Conservation (phyloP, 208 protist genomes). For the Leishmania lainsoni region DNA sequence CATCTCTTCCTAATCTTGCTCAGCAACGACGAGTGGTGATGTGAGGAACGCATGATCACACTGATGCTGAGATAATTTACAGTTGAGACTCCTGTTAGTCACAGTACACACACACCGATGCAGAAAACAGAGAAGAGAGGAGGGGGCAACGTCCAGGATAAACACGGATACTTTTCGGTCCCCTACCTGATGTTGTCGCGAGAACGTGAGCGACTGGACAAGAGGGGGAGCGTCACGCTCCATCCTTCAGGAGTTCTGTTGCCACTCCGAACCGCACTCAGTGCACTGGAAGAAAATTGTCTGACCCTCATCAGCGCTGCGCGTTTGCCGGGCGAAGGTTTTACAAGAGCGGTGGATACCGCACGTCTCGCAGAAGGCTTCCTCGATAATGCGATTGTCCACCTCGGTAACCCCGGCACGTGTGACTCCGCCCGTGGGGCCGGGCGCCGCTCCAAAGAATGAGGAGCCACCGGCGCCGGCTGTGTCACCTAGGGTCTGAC, state of each 20-base stretch:
- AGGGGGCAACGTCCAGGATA: not conserved
- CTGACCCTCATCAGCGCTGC: conserved; percentile 92
- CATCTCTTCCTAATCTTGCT: not conserved
- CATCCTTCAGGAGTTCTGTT: conserved; percentile 82
- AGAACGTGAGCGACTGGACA: not conserved
- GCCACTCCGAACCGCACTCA: conserved; percentile 84
- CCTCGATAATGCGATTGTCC: conserved; percentile 86
- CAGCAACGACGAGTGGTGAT: not conserved
- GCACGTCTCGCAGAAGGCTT: conserved; percentile 88
- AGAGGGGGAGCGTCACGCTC: not conserved
- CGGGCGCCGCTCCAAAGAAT: not conserved
- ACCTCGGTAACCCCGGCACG: conserved; percentile 54
- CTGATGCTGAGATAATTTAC: not conserved
- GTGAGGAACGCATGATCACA: not conserved
- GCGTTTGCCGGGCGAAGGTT: conserved; percentile 86
- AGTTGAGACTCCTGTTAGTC: not conserved
- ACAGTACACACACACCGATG: not conserved
- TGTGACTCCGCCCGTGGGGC: not conserved
- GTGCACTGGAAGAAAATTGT: conserved; percentile 93
- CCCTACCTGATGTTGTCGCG: too few relatives aligned
- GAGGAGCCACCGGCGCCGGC: conserved; percentile 8
- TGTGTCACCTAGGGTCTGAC: conserved; percentile 15
- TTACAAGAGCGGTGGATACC: conserved; percentile 68
- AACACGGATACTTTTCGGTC: not conserved
- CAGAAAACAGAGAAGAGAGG: not conserved